Base-by-base conservation (phyloP, 306 rosid species). In the Prunus salicina region DNA sequence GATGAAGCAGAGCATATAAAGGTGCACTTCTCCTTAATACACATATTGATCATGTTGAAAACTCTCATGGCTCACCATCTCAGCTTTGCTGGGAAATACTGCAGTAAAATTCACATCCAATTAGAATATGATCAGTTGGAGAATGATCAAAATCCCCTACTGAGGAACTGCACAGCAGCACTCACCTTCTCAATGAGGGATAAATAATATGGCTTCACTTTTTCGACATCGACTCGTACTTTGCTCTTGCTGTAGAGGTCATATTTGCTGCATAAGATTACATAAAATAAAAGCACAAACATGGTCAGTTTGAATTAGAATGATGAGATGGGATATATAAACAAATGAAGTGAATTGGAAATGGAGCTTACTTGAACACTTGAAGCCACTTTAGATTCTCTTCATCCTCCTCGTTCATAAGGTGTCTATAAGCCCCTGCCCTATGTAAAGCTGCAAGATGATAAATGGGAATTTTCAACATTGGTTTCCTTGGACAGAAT, bases 181-280 rank as follows among this genome's bases (percentile, higher is more conserved):
- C 82, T 81, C 16, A 91, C 98, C 91, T 91, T 93, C 34, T 87
- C 85, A 78, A 88, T 87, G 22, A 93, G 92, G 5, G 97, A 89
- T 0, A 86, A 58, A 76, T 93, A 93, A 27, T 91, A 93, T 30
- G 98, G 96, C 83, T 86, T 91, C 9, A 91, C 93, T 75, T 87
- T 67, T 69, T 93, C 90, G 0, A 88, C 82, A 6, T 89, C 91
- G 1, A 93, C 41, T 9, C 56, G 74, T 18, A 85, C 92, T 82
- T 93, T 91, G 90, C 98, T 89, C 76, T 91, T 93, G 75, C 96
- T 88, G 81, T 91, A 91, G 19, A 93, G 96, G 72, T 93, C 98
- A 82, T 93, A 93, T 63, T 91, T 91, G 82, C 98, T 93, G 85
- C 67, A 84, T 2, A 78, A 24, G 16, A 56, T 53, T 25, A 68